phyloP scores from a whole-genome alignment of 176 grass and related monocot genomes.

The Elaeis guineensis region DNA sequence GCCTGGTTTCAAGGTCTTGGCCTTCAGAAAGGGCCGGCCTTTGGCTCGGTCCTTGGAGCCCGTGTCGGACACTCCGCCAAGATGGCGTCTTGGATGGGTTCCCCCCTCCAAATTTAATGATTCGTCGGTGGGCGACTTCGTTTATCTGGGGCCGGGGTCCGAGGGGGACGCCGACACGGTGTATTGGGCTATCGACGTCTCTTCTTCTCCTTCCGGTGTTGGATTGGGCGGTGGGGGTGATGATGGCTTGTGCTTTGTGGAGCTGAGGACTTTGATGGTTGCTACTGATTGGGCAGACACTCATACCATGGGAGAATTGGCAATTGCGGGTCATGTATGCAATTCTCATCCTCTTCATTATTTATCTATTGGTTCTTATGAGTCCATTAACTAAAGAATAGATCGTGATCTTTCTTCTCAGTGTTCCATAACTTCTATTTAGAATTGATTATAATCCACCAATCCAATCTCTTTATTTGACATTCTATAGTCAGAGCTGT shows the following conservation, averaged over 20 bases:
- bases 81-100: conserved; percentile 64
- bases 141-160: conserved; percentile 57
- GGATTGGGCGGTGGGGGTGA: conserved; percentile 29
- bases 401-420: no score
- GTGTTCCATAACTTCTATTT: no score
- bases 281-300: conserved; percentile 73
- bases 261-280: conserved; percentile 85
- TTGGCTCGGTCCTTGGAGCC: conserved; percentile 40
- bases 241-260: conserved; percentile 61
- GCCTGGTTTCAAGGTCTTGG: conserved; percentile 41
- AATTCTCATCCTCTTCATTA: neutral
- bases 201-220: conserved; percentile 1
- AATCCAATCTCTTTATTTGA: no score
- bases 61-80: conserved; percentile 5
- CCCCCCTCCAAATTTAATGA: conserved; percentile 34
- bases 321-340: conserved; percentile 73
- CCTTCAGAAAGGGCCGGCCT: conserved; percentile 67
- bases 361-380: no score
- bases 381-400: no score
- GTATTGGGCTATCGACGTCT: conserved; percentile 71
- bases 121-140: conserved; percentile 35
- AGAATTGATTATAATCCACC: no score
- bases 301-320: conserved; percentile 57
- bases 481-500: no score
- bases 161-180: conserved; percentile 20